These are phyloP conservation scores for Dittrichia graveolens DNA, from an alignment of 129 eudicot genomes.

Conservation along the genomic window DNA sequence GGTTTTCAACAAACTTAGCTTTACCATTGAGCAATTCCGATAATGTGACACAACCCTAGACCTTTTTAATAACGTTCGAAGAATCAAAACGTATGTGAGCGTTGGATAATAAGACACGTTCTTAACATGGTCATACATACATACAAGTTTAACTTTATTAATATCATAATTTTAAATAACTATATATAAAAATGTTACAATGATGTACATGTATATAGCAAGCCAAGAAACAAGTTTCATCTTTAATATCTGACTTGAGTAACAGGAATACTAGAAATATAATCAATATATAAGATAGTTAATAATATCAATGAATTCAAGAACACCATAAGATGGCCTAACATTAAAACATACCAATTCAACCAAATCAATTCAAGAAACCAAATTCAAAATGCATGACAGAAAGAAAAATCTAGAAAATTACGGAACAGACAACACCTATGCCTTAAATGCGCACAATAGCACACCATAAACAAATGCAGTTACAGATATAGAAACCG, in stretches of 20 bases:
- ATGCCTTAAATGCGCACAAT: conserved; percentile 19
- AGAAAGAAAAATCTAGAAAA: neutral
- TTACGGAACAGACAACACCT: neutral
- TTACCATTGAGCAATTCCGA: too few species aligned
- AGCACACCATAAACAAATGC: conserved; percentile 29
- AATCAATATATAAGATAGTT: neutral
- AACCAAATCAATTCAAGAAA: conserved; percentile 31
- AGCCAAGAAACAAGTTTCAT: neutral
- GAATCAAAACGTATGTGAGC: too few species aligned
- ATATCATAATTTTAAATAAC: too few species aligned
- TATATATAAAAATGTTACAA: too few species aligned
- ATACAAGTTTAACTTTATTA: too few species aligned
- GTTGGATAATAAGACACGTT: too few species aligned
- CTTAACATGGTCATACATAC: too few species aligned
- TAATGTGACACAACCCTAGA: too few species aligned
- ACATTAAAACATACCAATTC: neutral
- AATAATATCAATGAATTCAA: conserved; percentile 9
- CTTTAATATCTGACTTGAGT: neutral
- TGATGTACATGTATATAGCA: too few species aligned
- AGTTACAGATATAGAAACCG: conserved; percentile 1
- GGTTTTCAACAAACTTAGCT: too few species aligned
- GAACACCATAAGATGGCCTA: neutral
- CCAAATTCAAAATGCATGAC: conserved; percentile 23
- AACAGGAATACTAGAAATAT: neutral
- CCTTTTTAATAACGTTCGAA: too few species aligned